Evolutionary conservation across 805 yeast species (phyloP), one percentile per base, ranked within the genome.

Genomic region (Kodamaea kakaduensis): DNA sequence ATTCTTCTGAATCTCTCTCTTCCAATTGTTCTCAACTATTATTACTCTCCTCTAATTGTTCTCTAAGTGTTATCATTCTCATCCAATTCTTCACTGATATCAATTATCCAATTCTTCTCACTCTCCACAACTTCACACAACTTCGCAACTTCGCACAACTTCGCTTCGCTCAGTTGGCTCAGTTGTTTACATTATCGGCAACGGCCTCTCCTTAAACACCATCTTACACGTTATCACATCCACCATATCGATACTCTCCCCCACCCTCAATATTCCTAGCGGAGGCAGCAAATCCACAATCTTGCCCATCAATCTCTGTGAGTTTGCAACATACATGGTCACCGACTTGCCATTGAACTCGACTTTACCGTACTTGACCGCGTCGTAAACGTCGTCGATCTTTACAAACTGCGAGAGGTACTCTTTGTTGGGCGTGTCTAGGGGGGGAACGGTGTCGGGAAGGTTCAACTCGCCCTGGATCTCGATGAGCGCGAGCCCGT

Each of bases 401-500:
- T 53, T 50, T 5, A 61, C 56, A 39, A 67, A 71, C 35, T 61
- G 56, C 7, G 41, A 42, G 18, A 51, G 52, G 37, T 64, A 69
- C 23, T 56, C 64, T 9, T 37, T 17, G 14, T 59, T 50, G 5
- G 51, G 49, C 2, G 42, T 45, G 15, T 50, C 48, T 14, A 47
- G 48, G 3, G 48, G 39, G 0, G 81, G 79, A 3, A 46, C 50
- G 7, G 36, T 31, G 5, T 37, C 35, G 2, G 72, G 72, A 3
- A 78, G 50, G 37, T 76, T 74, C 25, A 83, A 54, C 22, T 78
- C 85, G 7, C 93, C 93, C 50, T 83, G 93, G 13, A 83, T 81
- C 52, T 83, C 93, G 13, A 83, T 41, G 12, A 83, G 47, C 2
- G 74, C 67, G 27, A 77, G 67, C 1, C 90, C 93, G 27, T 61